phyloP scores from a whole-genome alignment of 257 asterid genomes.

The Petrea volubilis region DNA sequence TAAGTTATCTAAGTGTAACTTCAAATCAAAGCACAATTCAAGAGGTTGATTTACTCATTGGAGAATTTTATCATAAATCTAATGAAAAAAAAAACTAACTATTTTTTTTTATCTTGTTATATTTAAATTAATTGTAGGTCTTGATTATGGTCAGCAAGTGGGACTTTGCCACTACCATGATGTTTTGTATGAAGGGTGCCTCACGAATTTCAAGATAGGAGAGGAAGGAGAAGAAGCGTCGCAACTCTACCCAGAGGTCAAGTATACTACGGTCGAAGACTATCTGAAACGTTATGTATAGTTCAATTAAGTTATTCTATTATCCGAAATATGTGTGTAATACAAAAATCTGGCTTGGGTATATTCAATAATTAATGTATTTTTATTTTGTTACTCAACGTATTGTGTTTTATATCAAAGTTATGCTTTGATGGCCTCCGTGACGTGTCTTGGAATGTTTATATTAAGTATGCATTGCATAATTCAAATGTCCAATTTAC shows the following conservation, averaged over 20 bases:
- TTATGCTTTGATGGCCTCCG: too few relatives aligned
- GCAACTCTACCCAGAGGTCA: conserved; percentile 56
- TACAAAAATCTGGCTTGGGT: too few relatives aligned
- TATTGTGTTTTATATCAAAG: not conserved
- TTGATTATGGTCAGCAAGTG: conserved; percentile 36
- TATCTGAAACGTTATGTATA: conserved; percentile 45
- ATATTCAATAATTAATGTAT: too few relatives aligned
- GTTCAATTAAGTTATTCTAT: not conserved
- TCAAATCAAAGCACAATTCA: too few relatives aligned
- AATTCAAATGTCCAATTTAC: too few relatives aligned
- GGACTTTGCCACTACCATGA: conserved; percentile 31
- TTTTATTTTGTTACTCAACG: not conserved
- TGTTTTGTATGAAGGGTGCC: conserved; percentile 24
- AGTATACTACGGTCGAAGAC: conserved; percentile 44
- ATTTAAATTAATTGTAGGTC: conserved; percentile 26
- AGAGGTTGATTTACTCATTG: not conserved
- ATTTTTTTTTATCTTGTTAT: not conserved
- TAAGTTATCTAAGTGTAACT: too few relatives aligned
- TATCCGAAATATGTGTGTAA: too few relatives aligned
- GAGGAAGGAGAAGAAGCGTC: conserved; percentile 62
- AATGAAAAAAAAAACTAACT: not conserved
- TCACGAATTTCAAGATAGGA: conserved; percentile 54
- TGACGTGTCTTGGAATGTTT: too few relatives aligned
- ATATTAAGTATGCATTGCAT: too few relatives aligned
- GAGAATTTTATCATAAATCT: not conserved